Base-by-base conservation (phyloP, 2,329 filamentous ascomycete species). In the Cladophialophora psammophila region DNA sequence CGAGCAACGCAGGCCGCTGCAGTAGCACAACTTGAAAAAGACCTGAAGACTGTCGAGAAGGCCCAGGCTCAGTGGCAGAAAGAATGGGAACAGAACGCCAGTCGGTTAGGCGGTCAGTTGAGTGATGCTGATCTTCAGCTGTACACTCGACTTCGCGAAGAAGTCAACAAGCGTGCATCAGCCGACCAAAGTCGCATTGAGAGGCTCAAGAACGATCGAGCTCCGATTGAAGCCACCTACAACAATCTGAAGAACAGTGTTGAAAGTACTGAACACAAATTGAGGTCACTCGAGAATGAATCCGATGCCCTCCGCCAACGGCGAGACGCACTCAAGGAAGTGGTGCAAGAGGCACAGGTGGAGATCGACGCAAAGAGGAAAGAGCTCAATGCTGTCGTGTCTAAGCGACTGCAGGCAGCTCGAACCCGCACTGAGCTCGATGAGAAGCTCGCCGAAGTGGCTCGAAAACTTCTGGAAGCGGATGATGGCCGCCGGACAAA, bases 311-410 rank as follows among this genome's bases (percentile, higher is more conserved):
- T 96, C 67, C 84, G 86, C 67, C 89, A 93, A 73, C 88, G 91
- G 65, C 91, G 88, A 73, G 82, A 86, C 45, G 80, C 86, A 4
- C 85, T 89, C 12, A 87, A 91, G 66, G 81, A 84, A 10, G 82
- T 83, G 7, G 86, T 90, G 66, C 90, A 90, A 71, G 84, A 91
- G 55, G 85, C 91, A n/a, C 85, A 88, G 7, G 86, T 87, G 68
- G 91, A 95, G n/a, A 91, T 96, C 58, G 90, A 93, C 35, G 80
- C 83, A 31, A 98, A 96, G 82, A 97, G 96, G 81, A 96, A 94
- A 76, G 91, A 95, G 67, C 91, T 93, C 76, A 95, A 97, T 76
- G 87, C 90, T 62, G 84, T 96, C 48, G 91, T 92, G 69, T 97
- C 93, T 0, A 92, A 96, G 76, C 89, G 92, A 58, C 86, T 94